Evolutionary conservation across 1,284 basidiomycete species (phyloP), one percentile per base, ranked within the genome.

Genomic region (Entoloma clypeatum): DNA sequence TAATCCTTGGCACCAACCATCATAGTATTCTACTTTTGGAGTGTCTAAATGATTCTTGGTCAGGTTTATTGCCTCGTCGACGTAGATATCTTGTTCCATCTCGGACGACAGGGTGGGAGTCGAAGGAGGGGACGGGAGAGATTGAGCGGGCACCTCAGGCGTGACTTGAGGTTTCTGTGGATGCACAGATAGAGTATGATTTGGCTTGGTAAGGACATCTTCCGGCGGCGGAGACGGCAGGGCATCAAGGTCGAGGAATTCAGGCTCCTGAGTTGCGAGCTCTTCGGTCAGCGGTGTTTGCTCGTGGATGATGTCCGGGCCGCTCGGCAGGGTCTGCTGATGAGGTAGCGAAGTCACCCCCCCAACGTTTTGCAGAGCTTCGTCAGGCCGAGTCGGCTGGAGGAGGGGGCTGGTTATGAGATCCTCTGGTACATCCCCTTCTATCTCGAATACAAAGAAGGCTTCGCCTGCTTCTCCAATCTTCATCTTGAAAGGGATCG

Each of bases 391-490:
- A 3, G 79, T 82, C 4, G 86, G 77, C 48, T 78, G 72, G 13
- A 94, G 77, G 14, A 95, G 69, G 16, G 96, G 96, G 64, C 88
- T 92, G 0, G 96, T 99, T 52, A 95, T 86, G 45, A 99, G 78
- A 57, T 94, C 90, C 33, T 82, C 87, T 2, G 96, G 95, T 23
- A 99, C 84, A 49, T 94, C 89, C 37, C 86, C 89, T 32, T 96
- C 92, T 1, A 95, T 97, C 65, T 99, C 94, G 53, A 99, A 91
- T 27, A 99, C 89, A 58, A 99, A 99, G 72, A 99, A 99, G 0
- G 95, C 96, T 67, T 99, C 96, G 13, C 96, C 96, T 2, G 94
- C 91, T 48, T 99, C 95, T 30, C 93, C 92, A 51, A 99, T 94
- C 72, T 99, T 99, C 96, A 99, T 99, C 58, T 77, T 79, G 61